Evolutionary conservation across 768 basidiomycete genomes (phyloP).

Genomic region (Lactarius sanguifluus): DNA sequence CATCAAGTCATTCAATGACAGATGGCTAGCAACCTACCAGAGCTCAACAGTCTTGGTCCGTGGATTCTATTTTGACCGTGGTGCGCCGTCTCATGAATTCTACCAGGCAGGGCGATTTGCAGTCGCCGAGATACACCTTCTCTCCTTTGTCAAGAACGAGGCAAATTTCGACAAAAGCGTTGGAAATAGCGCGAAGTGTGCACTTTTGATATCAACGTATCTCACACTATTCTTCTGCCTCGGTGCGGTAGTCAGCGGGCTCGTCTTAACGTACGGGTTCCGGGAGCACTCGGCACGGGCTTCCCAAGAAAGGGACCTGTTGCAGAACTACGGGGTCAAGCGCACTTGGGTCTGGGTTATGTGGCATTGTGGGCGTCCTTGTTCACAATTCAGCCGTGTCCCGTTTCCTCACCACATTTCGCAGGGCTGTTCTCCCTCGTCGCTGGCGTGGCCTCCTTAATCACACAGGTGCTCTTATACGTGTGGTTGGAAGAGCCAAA

Average conservation of each 20-base stretch:
- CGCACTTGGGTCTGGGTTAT: constrained; percentile 21
- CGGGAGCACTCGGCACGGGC: constrained; percentile 20
- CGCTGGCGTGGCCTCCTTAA: background rate
- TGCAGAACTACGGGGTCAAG: constrained; percentile 10
- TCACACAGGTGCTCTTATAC: constrained; percentile 18
- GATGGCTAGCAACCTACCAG: constrained; percentile 23
- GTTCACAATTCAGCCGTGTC: no score
- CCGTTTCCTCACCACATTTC: background rate
- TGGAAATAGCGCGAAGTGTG: background rate
- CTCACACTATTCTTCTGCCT: constrained; percentile 24
- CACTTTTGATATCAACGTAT: constrained; percentile 25
- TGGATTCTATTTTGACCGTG: background rate
- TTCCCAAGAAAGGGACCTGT: constrained; percentile 4
- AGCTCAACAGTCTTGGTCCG: constrained; percentile 23
- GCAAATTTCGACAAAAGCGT: background rate
- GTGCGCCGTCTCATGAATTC: background rate
- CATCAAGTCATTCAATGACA: constrained; percentile 22
- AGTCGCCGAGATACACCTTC: constrained; percentile 18
- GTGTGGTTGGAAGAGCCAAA: constrained; percentile 22
- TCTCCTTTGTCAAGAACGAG: constrained; percentile 18
- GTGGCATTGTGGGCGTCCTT: constrained; percentile 22
- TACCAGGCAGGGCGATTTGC: constrained; percentile 25
- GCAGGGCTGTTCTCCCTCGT: constrained; percentile 23
- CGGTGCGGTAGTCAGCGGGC: constrained; percentile 24
- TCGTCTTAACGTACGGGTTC: constrained; percentile 24